Evolutionary conservation across 1,284 basidiomycete species (phyloP).

Genomic region (Pterulicium gracile): DNA sequence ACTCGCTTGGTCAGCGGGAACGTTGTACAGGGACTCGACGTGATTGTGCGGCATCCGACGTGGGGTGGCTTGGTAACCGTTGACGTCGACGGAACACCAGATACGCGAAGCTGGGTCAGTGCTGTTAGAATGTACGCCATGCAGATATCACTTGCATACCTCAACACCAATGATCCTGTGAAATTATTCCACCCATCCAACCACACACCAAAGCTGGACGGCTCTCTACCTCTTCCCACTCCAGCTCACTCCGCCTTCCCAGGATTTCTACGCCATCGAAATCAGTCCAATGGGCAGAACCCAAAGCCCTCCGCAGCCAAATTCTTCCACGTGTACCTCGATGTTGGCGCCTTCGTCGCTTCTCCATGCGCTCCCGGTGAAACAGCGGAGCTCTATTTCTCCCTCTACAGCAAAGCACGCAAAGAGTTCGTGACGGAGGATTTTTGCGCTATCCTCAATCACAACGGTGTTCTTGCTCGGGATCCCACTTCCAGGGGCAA

Average conservation of each 20-base stretch:
- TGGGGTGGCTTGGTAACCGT: constrained; percentile 85
- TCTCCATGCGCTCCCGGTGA: constrained; percentile 85
- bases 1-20: constrained; percentile 84
- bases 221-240: constrained; percentile 36
- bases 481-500: constrained; percentile 44
- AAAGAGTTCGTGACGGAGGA: constrained; percentile 90
- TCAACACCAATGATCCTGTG: constrained; percentile 42
- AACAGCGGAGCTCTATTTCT: constrained; percentile 88
- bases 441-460: constrained; percentile 83
- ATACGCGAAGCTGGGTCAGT: constrained; percentile 72
- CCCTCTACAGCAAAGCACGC: constrained; percentile 81
- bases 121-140: constrained; percentile 83
- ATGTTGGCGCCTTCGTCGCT: constrained; percentile 86
- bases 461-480: constrained; percentile 79
- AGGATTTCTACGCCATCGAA: constrained; percentile 34
- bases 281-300: constrained; percentile 23
- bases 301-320: constrained; percentile 42
- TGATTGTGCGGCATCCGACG: constrained; percentile 90
- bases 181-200: constrained; percentile 22
- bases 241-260: constrained; percentile 61
- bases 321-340: constrained; percentile 85
- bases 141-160: constrained; percentile 77
- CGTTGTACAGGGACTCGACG: constrained; percentile 84
- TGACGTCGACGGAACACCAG: constrained; percentile 68
- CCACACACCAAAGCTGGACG: constrained; percentile 30